Evolutionary conservation across 2,329 filamentous ascomycete species (phyloP), one percentile per base, ranked within the genome.

Genomic region (Emergomyces pasteurianus): DNA sequence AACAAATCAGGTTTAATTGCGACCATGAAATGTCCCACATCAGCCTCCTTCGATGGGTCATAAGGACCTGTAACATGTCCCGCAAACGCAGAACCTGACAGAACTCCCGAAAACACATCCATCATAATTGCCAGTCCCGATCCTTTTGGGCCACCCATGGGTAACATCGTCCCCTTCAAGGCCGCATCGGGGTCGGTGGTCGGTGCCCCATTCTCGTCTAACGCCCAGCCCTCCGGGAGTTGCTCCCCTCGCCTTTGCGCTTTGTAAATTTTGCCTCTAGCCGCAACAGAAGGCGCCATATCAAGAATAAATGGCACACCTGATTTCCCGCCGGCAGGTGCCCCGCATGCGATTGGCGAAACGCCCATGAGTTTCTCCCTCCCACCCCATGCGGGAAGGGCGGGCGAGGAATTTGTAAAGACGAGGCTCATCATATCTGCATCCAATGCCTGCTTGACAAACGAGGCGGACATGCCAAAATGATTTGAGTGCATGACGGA

Each of bases 61-160:
- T 94, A 94, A 0, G 89, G 90, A 21, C 83, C 83, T 0, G 85
- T 88, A 21, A 94, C 89, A 67, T 88, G 79, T 0, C 89, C 89
- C 0, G 88, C 90, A 73, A 90, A 94, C 0, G 88, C 88, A 38
- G 85, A 86, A 0, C 89, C 89, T 0, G 87, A 90, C 0, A 94
- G 66, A n/a, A 78, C 77, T 1, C 89, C 89, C 0, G 88, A 91
- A 69, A 94, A 92, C 1, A 95, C 87, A 69, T 94, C 89, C 90
- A 94, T 94, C 87, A 91, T 92, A 60, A 94, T 83, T 0, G 87
- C 78, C 47, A 94, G 72, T 0, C 82, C 90, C 1, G 86, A 89
- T 0, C 90, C 90, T 72, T 94, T 94, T 0, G 89, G 88, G 0
- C 90, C 89, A 2, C 89, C 89, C 87, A 94, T 91, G 0, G 89